phyloP scores from a whole-genome alignment of 1,284 basidiomycete species.

The Trichosporon sp. region DNA sequence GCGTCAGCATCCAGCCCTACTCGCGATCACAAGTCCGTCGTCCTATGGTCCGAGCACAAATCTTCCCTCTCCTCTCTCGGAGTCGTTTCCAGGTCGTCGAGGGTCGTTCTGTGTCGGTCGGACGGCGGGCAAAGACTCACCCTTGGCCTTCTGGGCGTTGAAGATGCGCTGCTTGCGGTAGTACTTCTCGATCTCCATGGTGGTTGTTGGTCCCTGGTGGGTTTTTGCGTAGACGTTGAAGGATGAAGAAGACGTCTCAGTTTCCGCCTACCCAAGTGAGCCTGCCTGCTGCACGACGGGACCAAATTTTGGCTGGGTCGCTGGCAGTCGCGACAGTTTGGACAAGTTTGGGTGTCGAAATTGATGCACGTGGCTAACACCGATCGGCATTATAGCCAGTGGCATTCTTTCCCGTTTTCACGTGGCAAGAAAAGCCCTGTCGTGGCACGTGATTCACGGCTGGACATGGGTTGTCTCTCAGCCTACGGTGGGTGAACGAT shows the following conservation, averaged over 20 bases:
- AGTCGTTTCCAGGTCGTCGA: not conserved
- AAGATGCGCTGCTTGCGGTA: constrained; percentile 98
- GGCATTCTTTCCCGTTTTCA: not conserved
- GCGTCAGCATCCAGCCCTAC: not conserved
- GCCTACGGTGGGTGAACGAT: not conserved
- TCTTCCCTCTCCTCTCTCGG: not conserved
- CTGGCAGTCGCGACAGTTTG: not conserved
- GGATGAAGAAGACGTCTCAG: constrained; percentile 15
- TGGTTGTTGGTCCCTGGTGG: constrained; percentile 13
- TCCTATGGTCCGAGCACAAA: not conserved
- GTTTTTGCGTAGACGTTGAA: constrained; percentile 21
- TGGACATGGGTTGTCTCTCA: too few species aligned
- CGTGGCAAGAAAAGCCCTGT: not conserved
- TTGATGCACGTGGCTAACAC: not conserved
- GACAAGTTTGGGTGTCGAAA: not conserved
- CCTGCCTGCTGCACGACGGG: not conserved
- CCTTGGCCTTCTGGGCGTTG: constrained; percentile 93
- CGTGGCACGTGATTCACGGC: too few species aligned
- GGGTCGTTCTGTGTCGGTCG: not conserved
- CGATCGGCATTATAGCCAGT: not conserved
- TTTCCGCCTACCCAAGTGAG: not conserved
- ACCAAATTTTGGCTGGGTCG: constrained; percentile 11
- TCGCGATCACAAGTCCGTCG: constrained; percentile 3
- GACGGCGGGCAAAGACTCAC: constrained; percentile 62
- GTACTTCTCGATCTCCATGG: constrained; percentile 29